phyloP scores from a whole-genome alignment of 352 stramenopile species.

The Phytophthora pinifolia region DNA sequence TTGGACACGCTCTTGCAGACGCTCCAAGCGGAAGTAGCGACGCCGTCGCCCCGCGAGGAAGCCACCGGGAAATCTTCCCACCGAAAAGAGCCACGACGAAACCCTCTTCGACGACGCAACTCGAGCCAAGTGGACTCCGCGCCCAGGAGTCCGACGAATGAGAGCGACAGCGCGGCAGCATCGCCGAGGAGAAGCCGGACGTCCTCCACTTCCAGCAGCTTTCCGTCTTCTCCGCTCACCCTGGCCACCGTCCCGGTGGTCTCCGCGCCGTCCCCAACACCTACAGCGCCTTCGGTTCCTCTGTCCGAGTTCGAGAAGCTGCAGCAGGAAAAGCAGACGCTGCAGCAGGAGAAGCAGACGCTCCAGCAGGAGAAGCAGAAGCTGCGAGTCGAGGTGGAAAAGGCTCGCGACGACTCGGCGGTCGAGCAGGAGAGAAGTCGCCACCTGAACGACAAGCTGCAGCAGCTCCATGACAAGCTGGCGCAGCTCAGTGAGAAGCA shows the following conservation, averaged over 20 bases:
- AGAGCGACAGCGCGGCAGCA: constrained; percentile 10
- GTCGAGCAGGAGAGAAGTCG: constrained; percentile 30
- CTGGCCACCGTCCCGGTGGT: constrained; percentile 10
- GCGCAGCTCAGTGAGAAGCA: constrained; percentile 40
- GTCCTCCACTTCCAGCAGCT: constrained; percentile 6
- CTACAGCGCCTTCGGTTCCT: constrained; percentile 11
- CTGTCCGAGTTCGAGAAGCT: constrained; percentile 40
- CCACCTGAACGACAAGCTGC: constrained; percentile 44
- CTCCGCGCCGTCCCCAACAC: background rate
- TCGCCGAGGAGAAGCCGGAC: constrained; percentile 8
- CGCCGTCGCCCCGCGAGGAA: constrained; percentile 8
- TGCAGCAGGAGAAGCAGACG: constrained; percentile 42
- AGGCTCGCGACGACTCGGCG: constrained; percentile 16
- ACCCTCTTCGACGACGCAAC: constrained; percentile 14
- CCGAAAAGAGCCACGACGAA: constrained; percentile 19
- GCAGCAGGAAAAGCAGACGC: constrained; percentile 33
- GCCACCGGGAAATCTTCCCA: constrained; percentile 8
- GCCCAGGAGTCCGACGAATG: constrained; percentile 2
- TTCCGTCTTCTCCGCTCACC: constrained; percentile 11
- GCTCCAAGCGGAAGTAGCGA: constrained; percentile 26
- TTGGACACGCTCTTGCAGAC: constrained; percentile 35
- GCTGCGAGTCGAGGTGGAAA: constrained; percentile 21
- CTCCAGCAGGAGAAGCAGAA: constrained; percentile 37
- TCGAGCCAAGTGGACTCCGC: constrained; percentile 13
- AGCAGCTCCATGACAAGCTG: constrained; percentile 33